Conservation (phyloP, 176 grass and related monocot species). For the Aegilops longissima region DNA sequence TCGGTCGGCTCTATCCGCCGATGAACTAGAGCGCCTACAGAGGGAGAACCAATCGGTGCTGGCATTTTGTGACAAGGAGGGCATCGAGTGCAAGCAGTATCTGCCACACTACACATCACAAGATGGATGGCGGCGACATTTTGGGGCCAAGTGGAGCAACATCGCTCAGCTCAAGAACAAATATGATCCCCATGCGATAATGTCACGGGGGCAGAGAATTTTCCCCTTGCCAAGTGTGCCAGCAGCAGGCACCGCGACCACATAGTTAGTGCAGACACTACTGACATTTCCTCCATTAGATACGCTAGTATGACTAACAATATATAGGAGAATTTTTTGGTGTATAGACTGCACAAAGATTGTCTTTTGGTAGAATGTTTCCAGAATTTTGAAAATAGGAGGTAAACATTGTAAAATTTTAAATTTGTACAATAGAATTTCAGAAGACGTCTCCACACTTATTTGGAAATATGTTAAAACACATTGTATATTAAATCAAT, state of each 20-base stretch:
- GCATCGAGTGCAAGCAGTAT: conserved; percentile 46
- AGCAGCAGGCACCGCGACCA: not conserved
- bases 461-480: no score
- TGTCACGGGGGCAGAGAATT: conserved; percentile 42
- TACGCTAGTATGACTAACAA: not conserved
- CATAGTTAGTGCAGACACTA: not conserved
- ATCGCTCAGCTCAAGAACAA: conserved; percentile 38
- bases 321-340: not conserved
- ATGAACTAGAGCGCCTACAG: conserved; percentile 20
- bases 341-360: not conserved
- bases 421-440: no score
- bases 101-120: conserved; percentile 32
- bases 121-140: conserved; percentile 38
- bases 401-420: no score
- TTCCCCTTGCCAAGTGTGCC: not conserved
- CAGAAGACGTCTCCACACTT: no score
- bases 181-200: conserved; percentile 45
- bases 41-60: conserved; percentile 36
- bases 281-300: not conserved
- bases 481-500: no score
- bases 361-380: no score
- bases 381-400: no score
- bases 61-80: conserved; percentile 9
- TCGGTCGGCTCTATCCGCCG: not conserved
- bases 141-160: conserved; percentile 40